Evolutionary conservation across 495 filamentous ascomycete species (phyloP).

Genomic region (Penicillium riverlandense): DNA sequence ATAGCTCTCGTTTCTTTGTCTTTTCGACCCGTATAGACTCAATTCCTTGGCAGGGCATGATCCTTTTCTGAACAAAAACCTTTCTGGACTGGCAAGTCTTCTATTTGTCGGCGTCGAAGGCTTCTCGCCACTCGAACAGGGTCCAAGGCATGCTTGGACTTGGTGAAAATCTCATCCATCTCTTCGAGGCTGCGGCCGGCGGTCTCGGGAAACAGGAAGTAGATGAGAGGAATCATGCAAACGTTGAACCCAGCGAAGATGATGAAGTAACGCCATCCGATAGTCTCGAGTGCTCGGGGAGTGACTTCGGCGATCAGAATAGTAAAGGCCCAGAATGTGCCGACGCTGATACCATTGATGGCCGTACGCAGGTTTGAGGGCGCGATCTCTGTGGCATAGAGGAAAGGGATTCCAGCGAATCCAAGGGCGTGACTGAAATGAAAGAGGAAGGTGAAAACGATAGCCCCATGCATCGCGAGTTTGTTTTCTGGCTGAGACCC

Average conservation of each 20-base stretch:
- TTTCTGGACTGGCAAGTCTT: no score
- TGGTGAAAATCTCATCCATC: conserved; percentile 11
- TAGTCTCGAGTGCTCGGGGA: conserved; percentile 41
- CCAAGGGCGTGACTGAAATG: conserved; percentile 49
- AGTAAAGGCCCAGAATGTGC: conserved; percentile 44
- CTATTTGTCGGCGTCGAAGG: no score
- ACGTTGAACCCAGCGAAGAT: conserved; percentile 37
- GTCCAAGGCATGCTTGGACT: no score
- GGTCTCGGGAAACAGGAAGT: conserved; percentile 58
- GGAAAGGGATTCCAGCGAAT: conserved; percentile 47
- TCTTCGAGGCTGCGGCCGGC: conserved; percentile 19
- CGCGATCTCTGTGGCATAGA: conserved; percentile 50
- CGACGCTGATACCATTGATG: conserved; percentile 44
- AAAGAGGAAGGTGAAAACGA: conserved; percentile 49
- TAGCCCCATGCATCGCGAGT: conserved; percentile 23
- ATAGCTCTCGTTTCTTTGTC: no score
- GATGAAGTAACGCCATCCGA: conserved; percentile 50
- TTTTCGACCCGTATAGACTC: no score
- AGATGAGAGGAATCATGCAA: conserved; percentile 36
- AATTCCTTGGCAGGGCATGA: no score
- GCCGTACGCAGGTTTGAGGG: conserved; percentile 43
- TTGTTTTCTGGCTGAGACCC: conserved; percentile 29
- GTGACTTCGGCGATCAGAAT: conserved; percentile 49
- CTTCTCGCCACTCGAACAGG: no score
- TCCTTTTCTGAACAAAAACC: no score